phyloP scores from a whole-genome alignment of 106 monocot species.

The Allium sativum region DNA sequence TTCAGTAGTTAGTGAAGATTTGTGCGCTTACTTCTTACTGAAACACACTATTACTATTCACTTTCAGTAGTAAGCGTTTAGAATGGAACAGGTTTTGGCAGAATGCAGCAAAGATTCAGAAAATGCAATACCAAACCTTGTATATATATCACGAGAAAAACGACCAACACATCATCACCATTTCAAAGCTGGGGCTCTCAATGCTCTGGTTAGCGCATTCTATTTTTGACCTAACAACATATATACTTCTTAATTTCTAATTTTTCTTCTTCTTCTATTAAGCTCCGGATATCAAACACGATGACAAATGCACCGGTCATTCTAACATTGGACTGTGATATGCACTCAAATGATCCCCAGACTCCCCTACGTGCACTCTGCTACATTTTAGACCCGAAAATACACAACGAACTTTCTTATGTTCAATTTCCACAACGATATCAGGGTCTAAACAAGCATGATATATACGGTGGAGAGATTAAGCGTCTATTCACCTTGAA shows the following conservation, averaged over 20 bases:
- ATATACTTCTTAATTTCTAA: background rate
- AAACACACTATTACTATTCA: no score
- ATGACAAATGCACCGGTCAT: constrained; percentile 56
- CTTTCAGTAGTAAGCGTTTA: no score
- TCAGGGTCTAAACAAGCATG: constrained; percentile 34
- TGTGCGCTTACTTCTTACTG: no score
- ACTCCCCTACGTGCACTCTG: constrained; percentile 53
- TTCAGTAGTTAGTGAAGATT: no score
- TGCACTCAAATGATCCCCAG: constrained; percentile 41
- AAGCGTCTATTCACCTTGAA: constrained; percentile 27
- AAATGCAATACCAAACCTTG: constrained; percentile 27
- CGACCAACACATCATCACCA: constrained; percentile 25
- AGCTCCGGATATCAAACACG: constrained; percentile 41
- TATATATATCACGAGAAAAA: constrained; percentile 62
- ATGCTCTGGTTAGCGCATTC: constrained; percentile 31
- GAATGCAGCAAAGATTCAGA: constrained; percentile 34
- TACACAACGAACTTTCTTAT: constrained; percentile 30
- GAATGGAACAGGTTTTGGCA: constrained; percentile 24
- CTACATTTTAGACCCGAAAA: constrained; percentile 38
- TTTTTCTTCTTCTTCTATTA: background rate
- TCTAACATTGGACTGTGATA: constrained; percentile 69
- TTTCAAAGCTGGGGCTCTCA: constrained; percentile 77
- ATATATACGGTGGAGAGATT: constrained; percentile 47
- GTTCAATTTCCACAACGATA: constrained; percentile 80
- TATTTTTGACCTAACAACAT: background rate